Conservation (phyloP, 2,329 filamentous ascomycete species). For the Claviceps humidiphila region DNA sequence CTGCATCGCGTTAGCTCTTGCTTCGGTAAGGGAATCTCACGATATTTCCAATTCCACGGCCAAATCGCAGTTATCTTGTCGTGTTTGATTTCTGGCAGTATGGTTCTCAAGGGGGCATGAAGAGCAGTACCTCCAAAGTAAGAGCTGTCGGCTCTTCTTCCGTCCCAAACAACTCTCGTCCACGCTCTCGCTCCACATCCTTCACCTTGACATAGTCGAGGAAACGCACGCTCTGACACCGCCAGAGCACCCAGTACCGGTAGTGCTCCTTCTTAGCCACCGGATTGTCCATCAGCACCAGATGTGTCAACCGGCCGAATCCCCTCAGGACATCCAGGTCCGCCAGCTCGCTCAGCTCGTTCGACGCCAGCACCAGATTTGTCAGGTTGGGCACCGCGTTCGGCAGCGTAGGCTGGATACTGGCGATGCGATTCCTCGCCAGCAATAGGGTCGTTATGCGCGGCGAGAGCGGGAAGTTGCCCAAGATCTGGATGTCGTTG, state of each 20-base stretch:
- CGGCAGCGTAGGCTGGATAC: slow-evolving; percentile 63
- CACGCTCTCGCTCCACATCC: slow-evolving; percentile 64
- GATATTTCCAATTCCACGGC: no score
- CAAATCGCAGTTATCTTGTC: neutral
- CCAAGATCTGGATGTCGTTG: slow-evolving; percentile 83
- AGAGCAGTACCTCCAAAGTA: slow-evolving; percentile 47
- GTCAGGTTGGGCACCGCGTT: slow-evolving; percentile 69
- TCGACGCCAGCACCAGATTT: slow-evolving; percentile 71
- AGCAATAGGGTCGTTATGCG: slow-evolving; percentile 79
- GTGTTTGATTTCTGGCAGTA: neutral
- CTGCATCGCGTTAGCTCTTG: slow-evolving; percentile 21
- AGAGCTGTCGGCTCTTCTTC: slow-evolving; percentile 63
- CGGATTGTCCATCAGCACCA: slow-evolving; percentile 77
- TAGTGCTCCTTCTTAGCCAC: slow-evolving; percentile 92
- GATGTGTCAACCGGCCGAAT: slow-evolving; percentile 60
- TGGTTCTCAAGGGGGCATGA: neutral
- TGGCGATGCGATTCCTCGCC: slow-evolving; percentile 74
- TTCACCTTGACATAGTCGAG: slow-evolving; percentile 89
- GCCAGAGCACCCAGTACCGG: slow-evolving; percentile 82
- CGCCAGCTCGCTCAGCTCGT: slow-evolving; percentile 69
- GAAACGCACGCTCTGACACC: slow-evolving; percentile 72
- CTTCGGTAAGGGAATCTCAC: no score
- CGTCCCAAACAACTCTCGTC: slow-evolving; percentile 73
- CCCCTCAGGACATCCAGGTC: slow-evolving; percentile 70
- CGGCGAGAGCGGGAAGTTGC: slow-evolving; percentile 85